Conservation (phyloP, 768 basidiomycete species). For the Boletus bicolor region DNA sequence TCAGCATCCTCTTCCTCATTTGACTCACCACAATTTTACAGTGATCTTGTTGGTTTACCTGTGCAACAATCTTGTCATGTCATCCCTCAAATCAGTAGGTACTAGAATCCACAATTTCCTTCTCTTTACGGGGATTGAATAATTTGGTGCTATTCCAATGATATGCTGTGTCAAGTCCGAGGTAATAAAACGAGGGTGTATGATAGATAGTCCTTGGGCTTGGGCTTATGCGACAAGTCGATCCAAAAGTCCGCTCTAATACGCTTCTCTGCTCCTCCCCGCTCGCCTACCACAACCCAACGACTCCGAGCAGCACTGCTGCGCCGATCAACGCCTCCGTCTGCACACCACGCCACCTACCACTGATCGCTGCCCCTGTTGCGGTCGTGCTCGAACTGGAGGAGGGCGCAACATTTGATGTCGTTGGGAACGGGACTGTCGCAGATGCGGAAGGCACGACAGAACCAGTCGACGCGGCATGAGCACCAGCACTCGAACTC, state of each 20-base stretch:
- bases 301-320: slow-evolving; percentile 3
- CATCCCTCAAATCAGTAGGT: no score
- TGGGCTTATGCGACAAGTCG: neutral
- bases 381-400: neutral
- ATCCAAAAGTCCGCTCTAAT: neutral
- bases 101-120: no score
- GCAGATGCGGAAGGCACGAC: neutral
- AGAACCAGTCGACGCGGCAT: neutral
- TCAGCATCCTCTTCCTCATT: no score
- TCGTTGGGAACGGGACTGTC: neutral
- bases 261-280: neutral
- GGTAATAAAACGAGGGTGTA: slow-evolving; percentile 6
- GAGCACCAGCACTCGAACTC: slow-evolving; percentile 2
- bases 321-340: slow-evolving; percentile 2
- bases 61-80: no score
- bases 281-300: slow-evolving; percentile 10
- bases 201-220: slow-evolving; percentile 8
- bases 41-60: no score
- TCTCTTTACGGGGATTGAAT: no score
- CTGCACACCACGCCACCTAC: neutral
- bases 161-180: slow-evolving; percentile 27
- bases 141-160: no score
- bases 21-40: no score
- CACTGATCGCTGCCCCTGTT: slow-evolving; percentile 1
- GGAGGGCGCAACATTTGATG: neutral